Percentiles rank a stretch among this genome's conserved stretches.
Conservation (phyloP, 2,329 filamentous ascomycete species). For the Lecanicillium sp. region DNA sequence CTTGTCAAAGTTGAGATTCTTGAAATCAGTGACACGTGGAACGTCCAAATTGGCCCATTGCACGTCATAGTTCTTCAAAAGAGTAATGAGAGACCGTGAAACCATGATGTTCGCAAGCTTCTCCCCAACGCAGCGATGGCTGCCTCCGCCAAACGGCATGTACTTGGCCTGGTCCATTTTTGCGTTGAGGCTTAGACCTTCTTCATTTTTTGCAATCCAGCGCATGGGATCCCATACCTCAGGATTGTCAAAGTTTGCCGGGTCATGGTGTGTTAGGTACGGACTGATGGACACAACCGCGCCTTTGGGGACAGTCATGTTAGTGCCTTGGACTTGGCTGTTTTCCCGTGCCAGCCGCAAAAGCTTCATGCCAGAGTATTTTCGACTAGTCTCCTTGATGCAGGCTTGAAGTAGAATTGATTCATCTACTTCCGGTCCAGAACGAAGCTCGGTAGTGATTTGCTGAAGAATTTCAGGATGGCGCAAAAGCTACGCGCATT, state of each 20-base stretch:
- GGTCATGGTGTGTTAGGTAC: conserved; percentile 10
- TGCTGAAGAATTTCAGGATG: no score
- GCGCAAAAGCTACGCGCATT: no score
- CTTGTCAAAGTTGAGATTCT: conserved; percentile 11
- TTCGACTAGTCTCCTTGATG: conserved; percentile 13
- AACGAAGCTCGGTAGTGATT: no score
- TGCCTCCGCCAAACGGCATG: conserved; percentile 5
- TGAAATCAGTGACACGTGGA: neutral
- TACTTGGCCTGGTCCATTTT: conserved; percentile 7
- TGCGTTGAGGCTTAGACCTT: neutral
- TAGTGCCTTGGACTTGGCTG: conserved; percentile 3
- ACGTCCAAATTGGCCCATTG: conserved; percentile 8
- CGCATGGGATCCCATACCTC: conserved; percentile 12
- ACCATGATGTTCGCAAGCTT: conserved; percentile 10
- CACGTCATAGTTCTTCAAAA: conserved; percentile 13
- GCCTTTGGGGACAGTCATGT: conserved; percentile 8
- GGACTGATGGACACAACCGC: conserved; percentile 11
- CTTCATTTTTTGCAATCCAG: no score
- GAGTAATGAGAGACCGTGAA: conserved; percentile 7
- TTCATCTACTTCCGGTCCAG: no score
- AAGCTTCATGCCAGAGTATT: conserved; percentile 10
- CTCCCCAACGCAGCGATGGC: conserved; percentile 9
- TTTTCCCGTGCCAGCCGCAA: conserved; percentile 5
- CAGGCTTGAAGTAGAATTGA: conserved; percentile 12
- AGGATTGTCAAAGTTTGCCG: conserved; percentile 7